These are phyloP conservation scores for Alternaria conjuncta DNA, from an alignment of 2,329 filamentous ascomycete genomes.

Conservation along the genomic window DNA sequence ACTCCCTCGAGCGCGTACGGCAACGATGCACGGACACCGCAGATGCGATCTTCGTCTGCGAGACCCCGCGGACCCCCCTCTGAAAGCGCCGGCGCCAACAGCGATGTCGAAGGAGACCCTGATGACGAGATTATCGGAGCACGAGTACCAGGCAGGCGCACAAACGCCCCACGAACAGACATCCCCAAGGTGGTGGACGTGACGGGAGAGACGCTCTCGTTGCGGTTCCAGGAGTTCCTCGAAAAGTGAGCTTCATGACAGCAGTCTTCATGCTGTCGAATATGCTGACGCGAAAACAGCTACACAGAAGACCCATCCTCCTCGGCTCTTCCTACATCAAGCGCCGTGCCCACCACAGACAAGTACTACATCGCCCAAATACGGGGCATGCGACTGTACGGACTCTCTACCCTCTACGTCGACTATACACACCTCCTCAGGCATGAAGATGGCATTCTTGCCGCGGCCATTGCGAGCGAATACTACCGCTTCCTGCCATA, in stretches of 20 bases:
- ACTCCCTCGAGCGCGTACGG: conserved; percentile 48
- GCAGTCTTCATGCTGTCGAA: background rate
- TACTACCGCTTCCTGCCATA: conserved; percentile 97
- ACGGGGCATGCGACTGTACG: conserved; percentile 73
- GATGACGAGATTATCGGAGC: conserved; percentile 68
- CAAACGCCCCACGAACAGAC: conserved; percentile 58
- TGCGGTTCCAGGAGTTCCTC: conserved; percentile 80
- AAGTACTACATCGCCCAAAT: conserved; percentile 88
- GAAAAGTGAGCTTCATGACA: conserved; percentile 64
- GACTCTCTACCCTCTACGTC: conserved; percentile 84
- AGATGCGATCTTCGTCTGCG: conserved; percentile 59
- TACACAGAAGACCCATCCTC: conserved; percentile 73
- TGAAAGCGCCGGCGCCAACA: conserved; percentile 58
- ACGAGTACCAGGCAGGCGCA: conserved; percentile 48
- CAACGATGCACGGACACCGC: conserved; percentile 45
- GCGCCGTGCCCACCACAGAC: conserved; percentile 71
- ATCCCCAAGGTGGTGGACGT: conserved; percentile 78
- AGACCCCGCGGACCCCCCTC: conserved; percentile 61
- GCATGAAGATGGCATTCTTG: conserved; percentile 79
- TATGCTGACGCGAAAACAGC: conserved; percentile 35
- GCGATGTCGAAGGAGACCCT: conserved; percentile 65
- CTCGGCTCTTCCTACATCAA: conserved; percentile 70
- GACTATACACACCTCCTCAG: conserved; percentile 84
- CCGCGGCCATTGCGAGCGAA: conserved; percentile 83
- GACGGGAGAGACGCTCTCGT: conserved; percentile 75